phyloP scores from a whole-genome alignment of 306 rosid species.

The Hippophae gyantsensis region DNA sequence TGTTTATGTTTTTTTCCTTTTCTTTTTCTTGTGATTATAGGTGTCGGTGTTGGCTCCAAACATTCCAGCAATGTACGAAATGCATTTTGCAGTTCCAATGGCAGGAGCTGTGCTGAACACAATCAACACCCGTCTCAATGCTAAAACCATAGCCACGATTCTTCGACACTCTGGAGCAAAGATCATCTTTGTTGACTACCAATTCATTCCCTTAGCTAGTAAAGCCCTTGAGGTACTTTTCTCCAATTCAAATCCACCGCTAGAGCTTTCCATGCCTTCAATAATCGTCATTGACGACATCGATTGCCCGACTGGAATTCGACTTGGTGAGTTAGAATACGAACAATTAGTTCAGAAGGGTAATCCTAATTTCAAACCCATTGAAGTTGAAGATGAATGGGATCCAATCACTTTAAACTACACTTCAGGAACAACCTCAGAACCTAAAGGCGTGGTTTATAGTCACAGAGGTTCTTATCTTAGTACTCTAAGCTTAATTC shows the following conservation, averaged over 20 bases:
- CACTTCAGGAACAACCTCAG: constrained; percentile 90
- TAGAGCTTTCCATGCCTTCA: constrained; percentile 35
- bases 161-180: constrained; percentile 70
- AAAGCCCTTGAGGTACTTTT: constrained; percentile 47
- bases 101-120: constrained; percentile 78
- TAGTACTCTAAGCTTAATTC: constrained; percentile 54
- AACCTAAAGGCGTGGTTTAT: constrained; percentile 80
- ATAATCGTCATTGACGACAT: constrained; percentile 75
- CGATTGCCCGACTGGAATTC: constrained; percentile 50
- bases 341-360: constrained; percentile 50
- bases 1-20: no score
- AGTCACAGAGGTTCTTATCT: constrained; percentile 85
- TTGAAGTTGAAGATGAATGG: constrained; percentile 51
- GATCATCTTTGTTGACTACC: constrained; percentile 65
- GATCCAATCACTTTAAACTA: constrained; percentile 63
- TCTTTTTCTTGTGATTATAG: constrained; percentile 14
- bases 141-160: constrained; percentile 61
- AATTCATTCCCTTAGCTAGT: constrained; percentile 35
- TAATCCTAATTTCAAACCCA: constrained; percentile 22
- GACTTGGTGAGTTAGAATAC: constrained; percentile 65
- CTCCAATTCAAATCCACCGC: not conserved
- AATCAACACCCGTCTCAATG: constrained; percentile 64
- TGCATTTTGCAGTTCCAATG: constrained; percentile 97
- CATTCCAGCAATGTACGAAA: constrained; percentile 87
- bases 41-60: constrained; percentile 84